These are phyloP conservation scores for Ustilago loliicola DNA, from an alignment of 1,284 basidiomycete species.

Conservation along the genomic window DNA sequence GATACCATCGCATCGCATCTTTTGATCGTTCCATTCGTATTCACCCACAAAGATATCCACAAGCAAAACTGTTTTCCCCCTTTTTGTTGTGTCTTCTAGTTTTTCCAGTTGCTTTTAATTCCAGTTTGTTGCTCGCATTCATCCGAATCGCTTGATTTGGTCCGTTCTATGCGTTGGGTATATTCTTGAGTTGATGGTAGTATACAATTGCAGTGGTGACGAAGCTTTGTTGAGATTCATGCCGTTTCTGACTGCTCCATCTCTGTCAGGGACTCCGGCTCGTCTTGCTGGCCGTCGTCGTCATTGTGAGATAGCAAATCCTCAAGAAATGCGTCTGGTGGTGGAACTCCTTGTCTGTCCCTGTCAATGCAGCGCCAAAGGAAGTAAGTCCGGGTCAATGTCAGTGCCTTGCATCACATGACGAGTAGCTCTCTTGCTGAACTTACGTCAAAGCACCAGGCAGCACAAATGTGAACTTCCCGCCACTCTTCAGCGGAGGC, in stretches of 20 bases:
- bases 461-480: slow-evolving; percentile 62
- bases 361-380: slow-evolving; percentile 13
- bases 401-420: slow-evolving; percentile 1
- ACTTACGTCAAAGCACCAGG: slow-evolving; percentile 63
- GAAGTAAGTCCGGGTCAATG: neutral
- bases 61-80: no score
- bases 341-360: slow-evolving; percentile 48
- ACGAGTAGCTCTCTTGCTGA: neutral
- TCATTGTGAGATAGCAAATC: slow-evolving; percentile 9
- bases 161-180: neutral
- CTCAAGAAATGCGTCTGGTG: slow-evolving; percentile 45
- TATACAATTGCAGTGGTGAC: neutral
- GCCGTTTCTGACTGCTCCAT: neutral
- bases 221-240: neutral
- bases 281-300: neutral
- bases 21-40: neutral
- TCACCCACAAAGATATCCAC: slow-evolving; percentile 20
- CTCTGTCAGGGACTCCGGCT: neutral
- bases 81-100: neutral
- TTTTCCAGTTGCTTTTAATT: neutral
- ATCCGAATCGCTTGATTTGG: neutral
- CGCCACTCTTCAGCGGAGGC: slow-evolving; percentile 66
- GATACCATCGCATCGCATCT: slow-evolving; percentile 22
- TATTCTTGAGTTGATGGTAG: slow-evolving; percentile 7
- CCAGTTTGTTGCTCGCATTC: neutral